A percentile compares a stretch with the other conserved stretches of the same genome.
Evolutionary conservation across 768 basidiomycete genomes (phyloP).

Genomic region (Dentipellis fragilis): DNA sequence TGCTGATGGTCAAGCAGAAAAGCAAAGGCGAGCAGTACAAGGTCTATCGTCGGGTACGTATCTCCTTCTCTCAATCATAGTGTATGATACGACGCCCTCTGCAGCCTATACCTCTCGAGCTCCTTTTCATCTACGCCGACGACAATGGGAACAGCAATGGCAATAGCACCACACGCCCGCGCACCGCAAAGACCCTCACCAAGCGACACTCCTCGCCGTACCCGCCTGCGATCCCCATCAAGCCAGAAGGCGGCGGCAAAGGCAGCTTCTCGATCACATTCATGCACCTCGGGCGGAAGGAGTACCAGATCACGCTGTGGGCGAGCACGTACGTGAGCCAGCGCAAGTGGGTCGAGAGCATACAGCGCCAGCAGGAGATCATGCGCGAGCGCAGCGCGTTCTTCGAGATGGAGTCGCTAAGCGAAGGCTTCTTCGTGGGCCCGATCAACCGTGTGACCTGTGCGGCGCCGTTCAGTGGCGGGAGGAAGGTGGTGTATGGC

Average conservation of each 20-base stretch:
- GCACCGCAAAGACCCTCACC: conserved; percentile 30
- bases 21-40: conserved; percentile 87
- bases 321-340: conserved; percentile 76
- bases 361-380: conserved; percentile 79
- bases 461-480: conserved; percentile 81
- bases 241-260: conserved; percentile 46
- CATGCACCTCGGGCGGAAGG: conserved; percentile 86
- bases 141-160: conserved; percentile 42
- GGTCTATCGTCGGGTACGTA: conserved; percentile 82
- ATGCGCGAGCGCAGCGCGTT: conserved; percentile 78
- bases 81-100: not conserved
- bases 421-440: conserved; percentile 73
- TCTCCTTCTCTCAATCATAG: not conserved
- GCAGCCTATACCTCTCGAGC: conserved; percentile 92
- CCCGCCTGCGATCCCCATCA: conserved; percentile 39
- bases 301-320: conserved; percentile 88
- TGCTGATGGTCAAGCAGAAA: conserved; percentile 90
- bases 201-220: conserved; percentile 25
- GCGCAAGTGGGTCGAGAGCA: conserved; percentile 90
- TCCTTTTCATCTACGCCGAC: conserved; percentile 71
- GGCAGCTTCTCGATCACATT: conserved; percentile 90
- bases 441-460: conserved; percentile 86
- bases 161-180: conserved; percentile 14
- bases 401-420: conserved; percentile 79
- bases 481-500: conserved; percentile 86